Evolutionary conservation across 129 eudicot genomes (phyloP).

Genomic region (Pittosporum tobira): DNA sequence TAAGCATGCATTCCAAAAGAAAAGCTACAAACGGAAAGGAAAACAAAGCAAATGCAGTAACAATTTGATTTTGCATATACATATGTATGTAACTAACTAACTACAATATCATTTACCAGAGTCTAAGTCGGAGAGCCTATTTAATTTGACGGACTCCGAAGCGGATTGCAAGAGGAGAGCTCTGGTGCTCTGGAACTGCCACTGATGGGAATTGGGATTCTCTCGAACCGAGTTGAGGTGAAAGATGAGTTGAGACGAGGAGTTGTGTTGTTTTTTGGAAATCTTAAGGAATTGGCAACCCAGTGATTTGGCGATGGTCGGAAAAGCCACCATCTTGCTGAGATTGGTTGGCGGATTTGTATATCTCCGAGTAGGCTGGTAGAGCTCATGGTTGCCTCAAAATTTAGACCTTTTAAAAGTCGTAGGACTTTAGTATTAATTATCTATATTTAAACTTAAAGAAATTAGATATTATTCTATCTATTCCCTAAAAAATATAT

Average conservation of each 20-base stretch:
- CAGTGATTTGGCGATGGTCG: slow-evolving; percentile 28
- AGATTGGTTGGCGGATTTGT: neutral
- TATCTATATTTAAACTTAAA: no score
- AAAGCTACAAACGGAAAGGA: neutral
- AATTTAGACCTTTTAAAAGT: no score
- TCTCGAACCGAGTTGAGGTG: neutral
- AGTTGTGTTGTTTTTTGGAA: slow-evolving; percentile 19
- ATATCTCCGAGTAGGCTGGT: no score
- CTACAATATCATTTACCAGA: no score
- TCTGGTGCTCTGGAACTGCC: slow-evolving; percentile 34
- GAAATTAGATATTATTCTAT: no score
- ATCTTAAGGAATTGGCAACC: slow-evolving; percentile 17
- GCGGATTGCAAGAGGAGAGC: slow-evolving; percentile 63
- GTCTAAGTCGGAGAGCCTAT: slow-evolving; percentile 49
- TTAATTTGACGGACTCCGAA: slow-evolving; percentile 54
- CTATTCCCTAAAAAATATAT: no score
- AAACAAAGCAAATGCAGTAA: neutral
- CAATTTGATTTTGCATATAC: no score
- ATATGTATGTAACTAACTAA: no score
- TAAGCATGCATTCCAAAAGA: neutral
- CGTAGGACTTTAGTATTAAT: no score
- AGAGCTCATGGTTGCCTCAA: no score
- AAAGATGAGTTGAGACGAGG: slow-evolving; percentile 3
- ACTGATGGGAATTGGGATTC: slow-evolving; percentile 15
- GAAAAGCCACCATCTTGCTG: slow-evolving; percentile 33